phyloP scores from a whole-genome alignment of 768 basidiomycete species.

The Phylloporus sp. region DNA sequence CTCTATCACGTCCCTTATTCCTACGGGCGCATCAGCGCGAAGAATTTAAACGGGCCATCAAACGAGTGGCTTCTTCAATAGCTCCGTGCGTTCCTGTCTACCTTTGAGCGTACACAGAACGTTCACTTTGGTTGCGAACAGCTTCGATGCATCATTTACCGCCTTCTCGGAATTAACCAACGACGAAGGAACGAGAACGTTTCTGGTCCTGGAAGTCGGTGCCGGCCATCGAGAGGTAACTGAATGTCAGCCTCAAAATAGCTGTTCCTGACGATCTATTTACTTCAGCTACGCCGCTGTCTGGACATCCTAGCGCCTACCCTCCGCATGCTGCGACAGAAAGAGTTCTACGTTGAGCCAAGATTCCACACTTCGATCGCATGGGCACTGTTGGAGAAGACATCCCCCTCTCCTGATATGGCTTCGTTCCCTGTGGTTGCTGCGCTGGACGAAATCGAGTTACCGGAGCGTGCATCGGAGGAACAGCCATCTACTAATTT shows the following conservation, averaged over 20 bases:
- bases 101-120: slow-evolving; percentile 3
- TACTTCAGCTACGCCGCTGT: slow-evolving; percentile 53
- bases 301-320: slow-evolving; percentile 54
- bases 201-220: slow-evolving; percentile 78
- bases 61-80: slow-evolving; percentile 43
- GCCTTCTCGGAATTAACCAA: slow-evolving; percentile 68
- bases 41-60: slow-evolving; percentile 62
- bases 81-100: slow-evolving; percentile 38
- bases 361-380: slow-evolving; percentile 88
- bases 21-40: slow-evolving; percentile 77
- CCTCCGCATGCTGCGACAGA: slow-evolving; percentile 61
- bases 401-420: slow-evolving; percentile 3
- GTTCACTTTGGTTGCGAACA: slow-evolving; percentile 28
- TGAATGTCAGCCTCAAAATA: slow-evolving; percentile 2
- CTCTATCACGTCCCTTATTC: slow-evolving; percentile 78
- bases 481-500: slow-evolving; percentile 28
- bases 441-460: slow-evolving; percentile 2
- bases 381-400: slow-evolving; percentile 67
- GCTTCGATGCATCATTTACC: slow-evolving; percentile 73
- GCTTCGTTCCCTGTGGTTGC: slow-evolving; percentile 1
- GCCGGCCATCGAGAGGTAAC: slow-evolving; percentile 77
- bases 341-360: slow-evolving; percentile 74
- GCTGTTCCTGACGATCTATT: slow-evolving; percentile 14
- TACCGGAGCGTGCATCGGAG: background rate
- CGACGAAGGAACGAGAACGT: slow-evolving; percentile 77